Conservation (phyloP, 2,329 filamentous ascomycete species). For the Aspergillus tanneri region DNA sequence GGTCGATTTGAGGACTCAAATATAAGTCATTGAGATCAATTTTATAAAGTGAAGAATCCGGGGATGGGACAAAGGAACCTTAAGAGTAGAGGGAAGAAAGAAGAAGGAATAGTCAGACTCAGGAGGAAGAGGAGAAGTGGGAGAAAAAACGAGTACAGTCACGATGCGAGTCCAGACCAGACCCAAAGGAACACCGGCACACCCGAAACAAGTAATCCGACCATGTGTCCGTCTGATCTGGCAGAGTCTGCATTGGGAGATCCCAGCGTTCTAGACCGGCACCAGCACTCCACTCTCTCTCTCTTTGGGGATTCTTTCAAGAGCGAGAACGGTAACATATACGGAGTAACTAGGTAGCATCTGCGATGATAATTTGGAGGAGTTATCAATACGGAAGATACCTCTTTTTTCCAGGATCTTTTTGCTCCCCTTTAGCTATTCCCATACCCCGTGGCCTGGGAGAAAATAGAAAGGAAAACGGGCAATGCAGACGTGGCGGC, state of each 20-base stretch:
- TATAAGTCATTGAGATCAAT: background rate
- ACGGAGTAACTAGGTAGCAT: too few species aligned
- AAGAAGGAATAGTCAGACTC: constrained; percentile 8
- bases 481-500: constrained; percentile 4
- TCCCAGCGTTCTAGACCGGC: constrained; percentile 19
- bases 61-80: background rate
- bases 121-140: constrained; percentile 2
- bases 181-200: constrained; percentile 9
- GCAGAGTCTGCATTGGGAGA: constrained; percentile 25
- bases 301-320: background rate
- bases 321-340: too few species aligned
- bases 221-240: constrained; percentile 21
- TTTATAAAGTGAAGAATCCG: background rate
- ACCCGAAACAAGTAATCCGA: constrained; percentile 23
- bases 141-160: constrained; percentile 4
- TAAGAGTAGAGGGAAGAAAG: background rate
- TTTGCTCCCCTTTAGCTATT: too few species aligned
- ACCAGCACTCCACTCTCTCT: background rate
- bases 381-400: too few species aligned
- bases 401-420: too few species aligned
- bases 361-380: too few species aligned
- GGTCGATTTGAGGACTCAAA: background rate
- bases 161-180: constrained; percentile 6
- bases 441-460: too few species aligned
- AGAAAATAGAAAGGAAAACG: too few species aligned